phyloP scores from a whole-genome alignment of 1,139 yeast genomes.

The Blastobotrys buckinghamii region DNA sequence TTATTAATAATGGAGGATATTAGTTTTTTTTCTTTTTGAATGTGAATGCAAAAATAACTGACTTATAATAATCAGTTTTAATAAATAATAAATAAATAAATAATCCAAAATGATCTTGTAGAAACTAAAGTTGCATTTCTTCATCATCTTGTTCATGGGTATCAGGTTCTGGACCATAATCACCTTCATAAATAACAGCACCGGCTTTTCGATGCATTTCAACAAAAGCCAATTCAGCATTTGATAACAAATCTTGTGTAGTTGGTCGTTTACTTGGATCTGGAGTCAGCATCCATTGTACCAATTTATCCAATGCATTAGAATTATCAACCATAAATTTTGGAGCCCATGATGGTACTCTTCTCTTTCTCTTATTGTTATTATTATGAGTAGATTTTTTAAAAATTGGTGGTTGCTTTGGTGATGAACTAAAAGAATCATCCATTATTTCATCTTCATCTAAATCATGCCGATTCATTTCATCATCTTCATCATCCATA shows the following conservation, averaged over 20 bases:
- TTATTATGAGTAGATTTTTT: neutral
- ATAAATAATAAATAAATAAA: slow-evolving; percentile 5
- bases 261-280: slow-evolving; percentile 78
- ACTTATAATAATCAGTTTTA: neutral
- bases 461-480: neutral
- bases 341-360: slow-evolving; percentile 60
- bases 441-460: slow-evolving; percentile 1
- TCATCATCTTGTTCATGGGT: slow-evolving; percentile 10
- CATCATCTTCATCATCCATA: slow-evolving; percentile 12
- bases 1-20: too few relatives aligned
- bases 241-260: slow-evolving; percentile 59
- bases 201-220: slow-evolving; percentile 87
- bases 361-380: neutral
- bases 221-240: slow-evolving; percentile 71
- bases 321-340: slow-evolving; percentile 70
- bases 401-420: neutral
- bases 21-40: too few relatives aligned
- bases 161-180: slow-evolving; percentile 72
- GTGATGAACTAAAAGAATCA: slow-evolving; percentile 5
- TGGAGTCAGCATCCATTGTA: slow-evolving; percentile 86
- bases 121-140: slow-evolving; percentile 9
- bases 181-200: slow-evolving; percentile 94
- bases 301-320: slow-evolving; percentile 69
- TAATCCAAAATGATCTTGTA: neutral
- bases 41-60: too few relatives aligned